phyloP scores from a whole-genome alignment of 257 asterid species.

The Coffea canephora region DNA sequence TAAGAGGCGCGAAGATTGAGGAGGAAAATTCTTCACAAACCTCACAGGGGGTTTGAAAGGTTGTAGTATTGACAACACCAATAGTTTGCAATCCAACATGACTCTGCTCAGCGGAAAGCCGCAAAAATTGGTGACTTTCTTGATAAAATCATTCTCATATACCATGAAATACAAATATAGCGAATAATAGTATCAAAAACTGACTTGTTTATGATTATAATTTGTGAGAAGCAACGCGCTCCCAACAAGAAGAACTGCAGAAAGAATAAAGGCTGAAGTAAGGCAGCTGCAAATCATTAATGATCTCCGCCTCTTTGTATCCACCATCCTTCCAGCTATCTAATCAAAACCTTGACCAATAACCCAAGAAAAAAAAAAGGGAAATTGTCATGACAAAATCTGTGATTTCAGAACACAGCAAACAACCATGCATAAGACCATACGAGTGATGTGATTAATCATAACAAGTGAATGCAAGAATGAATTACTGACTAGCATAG shows the following conservation, averaged over 20 bases:
- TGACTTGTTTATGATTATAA: slow-evolving; percentile 44
- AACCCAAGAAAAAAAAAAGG: neutral
- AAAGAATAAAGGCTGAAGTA: slow-evolving; percentile 40
- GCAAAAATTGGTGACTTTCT: neutral
- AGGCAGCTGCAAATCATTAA: slow-evolving; percentile 32
- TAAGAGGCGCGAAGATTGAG: neutral
- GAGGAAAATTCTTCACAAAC: slow-evolving; percentile 17
- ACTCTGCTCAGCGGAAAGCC: slow-evolving; percentile 34
- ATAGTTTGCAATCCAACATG: slow-evolving; percentile 35
- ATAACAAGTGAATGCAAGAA: neutral
- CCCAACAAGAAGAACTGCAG: slow-evolving; percentile 43
- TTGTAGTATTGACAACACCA: slow-evolving; percentile 23
- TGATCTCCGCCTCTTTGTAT: slow-evolving; percentile 38
- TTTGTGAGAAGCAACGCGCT: slow-evolving; percentile 36
- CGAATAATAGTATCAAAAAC: neutral
- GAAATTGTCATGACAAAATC: slow-evolving; percentile 12
- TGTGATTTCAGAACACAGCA: neutral
- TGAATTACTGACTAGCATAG: neutral
- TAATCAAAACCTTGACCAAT: neutral
- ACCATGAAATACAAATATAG: neutral
- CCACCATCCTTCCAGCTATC: slow-evolving; percentile 11
- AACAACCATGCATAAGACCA: neutral
- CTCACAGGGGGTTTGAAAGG: slow-evolving; percentile 46
- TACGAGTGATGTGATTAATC: neutral
- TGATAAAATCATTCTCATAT: too few species aligned